A percentile compares a stretch with the other conserved stretches of the same genome.
phyloP scores from a whole-genome alignment of 1,284 basidiomycete genomes.

The Heterobasidion irregulare region DNA sequence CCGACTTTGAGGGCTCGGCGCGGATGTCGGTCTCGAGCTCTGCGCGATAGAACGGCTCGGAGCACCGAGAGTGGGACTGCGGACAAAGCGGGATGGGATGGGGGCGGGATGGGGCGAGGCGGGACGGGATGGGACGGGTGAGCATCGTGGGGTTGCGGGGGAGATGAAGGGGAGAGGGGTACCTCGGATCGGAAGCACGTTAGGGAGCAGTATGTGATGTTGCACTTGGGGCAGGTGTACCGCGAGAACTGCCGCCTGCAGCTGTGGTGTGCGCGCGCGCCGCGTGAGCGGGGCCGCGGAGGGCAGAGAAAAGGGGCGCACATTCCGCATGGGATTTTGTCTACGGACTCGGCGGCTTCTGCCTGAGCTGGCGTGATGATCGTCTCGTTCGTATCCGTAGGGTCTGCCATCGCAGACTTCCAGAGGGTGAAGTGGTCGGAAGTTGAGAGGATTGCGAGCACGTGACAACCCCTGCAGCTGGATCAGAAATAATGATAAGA shows the following conservation, averaged over 20 bases:
- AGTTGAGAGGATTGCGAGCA: too few relatives aligned
- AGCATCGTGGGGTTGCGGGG: neutral
- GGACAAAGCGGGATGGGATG: too few relatives aligned
- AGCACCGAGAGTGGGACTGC: conserved; percentile 61
- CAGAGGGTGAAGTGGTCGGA: too few relatives aligned
- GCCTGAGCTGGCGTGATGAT: too few relatives aligned
- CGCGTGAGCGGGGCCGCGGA: conserved; percentile 3
- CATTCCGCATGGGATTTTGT: conserved; percentile 28
- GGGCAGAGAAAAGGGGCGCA: conserved; percentile 11
- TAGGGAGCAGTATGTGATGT: conserved; percentile 72
- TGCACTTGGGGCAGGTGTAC: conserved; percentile 77
- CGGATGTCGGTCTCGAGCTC: conserved; percentile 58
- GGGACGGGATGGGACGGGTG: neutral
- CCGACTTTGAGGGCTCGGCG: conserved; percentile 39
- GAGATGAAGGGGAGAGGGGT: conserved; percentile 14
- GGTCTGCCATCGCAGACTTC: too few relatives aligned
- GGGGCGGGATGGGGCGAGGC: too few relatives aligned
- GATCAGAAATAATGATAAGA: too few relatives aligned
- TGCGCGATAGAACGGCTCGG: conserved; percentile 68
- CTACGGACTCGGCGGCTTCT: conserved; percentile 4
- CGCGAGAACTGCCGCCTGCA: conserved; percentile 68
- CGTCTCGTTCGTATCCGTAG: too few relatives aligned
- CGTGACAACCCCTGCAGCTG: too few relatives aligned
- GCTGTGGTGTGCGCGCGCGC: conserved; percentile 27
- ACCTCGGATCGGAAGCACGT: conserved; percentile 71